Conservation (phyloP, 2,329 filamentous ascomycete genomes). For the Blumeriella jaapii region DNA sequence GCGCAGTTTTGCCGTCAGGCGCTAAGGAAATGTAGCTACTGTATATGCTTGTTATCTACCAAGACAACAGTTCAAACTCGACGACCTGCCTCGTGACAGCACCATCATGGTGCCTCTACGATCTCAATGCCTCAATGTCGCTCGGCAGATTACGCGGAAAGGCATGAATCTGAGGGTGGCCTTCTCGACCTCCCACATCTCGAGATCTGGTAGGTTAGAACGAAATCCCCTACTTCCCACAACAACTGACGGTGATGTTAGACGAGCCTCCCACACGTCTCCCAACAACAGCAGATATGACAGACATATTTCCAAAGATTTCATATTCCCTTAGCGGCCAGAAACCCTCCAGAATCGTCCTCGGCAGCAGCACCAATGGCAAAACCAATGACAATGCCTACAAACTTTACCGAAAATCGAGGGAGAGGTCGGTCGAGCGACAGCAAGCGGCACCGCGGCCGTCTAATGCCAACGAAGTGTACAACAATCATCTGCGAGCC, state of each 20-base stretch:
- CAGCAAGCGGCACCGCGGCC: background rate
- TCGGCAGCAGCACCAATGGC: no score
- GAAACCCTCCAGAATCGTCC: constrained; percentile 1
- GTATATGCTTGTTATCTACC: no score
- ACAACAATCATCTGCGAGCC: constrained; percentile 1
- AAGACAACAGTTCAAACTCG: background rate
- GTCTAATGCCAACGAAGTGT: background rate
- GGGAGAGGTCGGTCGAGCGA: no score
- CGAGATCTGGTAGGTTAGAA: constrained; percentile 17
- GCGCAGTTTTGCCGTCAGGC: constrained; percentile 12
- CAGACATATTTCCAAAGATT: constrained; percentile 6
- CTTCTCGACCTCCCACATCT: constrained; percentile 21
- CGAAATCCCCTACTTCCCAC: constrained; percentile 4
- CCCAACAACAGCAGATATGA: constrained; percentile 3
- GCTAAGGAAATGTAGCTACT: constrained; percentile 11
- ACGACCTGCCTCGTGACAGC: constrained; percentile 1
- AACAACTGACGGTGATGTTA: constrained; percentile 1
- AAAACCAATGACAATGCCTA: no score
- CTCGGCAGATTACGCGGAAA: constrained; percentile 9
- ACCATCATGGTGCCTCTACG: constrained; percentile 20
- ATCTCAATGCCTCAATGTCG: constrained; percentile 24
- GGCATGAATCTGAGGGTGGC: constrained; percentile 9
- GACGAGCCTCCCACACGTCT: constrained; percentile 5
- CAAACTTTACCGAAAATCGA: no score
- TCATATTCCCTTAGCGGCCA: background rate